Base-by-base conservation (phyloP, 805 yeast genomes). In the Barnettozyma pratensis region DNA sequence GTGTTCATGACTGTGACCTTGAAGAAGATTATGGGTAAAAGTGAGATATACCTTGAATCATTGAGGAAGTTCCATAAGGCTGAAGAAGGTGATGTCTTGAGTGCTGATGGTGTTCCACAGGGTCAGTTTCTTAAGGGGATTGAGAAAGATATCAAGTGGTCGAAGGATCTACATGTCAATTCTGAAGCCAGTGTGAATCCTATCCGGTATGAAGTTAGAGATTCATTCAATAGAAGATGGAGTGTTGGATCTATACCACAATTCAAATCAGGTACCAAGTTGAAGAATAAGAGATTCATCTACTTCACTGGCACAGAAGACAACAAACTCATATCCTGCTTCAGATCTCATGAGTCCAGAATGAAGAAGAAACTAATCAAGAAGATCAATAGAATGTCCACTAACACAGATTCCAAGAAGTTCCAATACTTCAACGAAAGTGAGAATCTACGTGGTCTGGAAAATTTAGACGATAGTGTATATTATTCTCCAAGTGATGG, bases 401-500 rank as follows among this genome's bases (percentile, higher is more conserved):
- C 12, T 6, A 41, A 34, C 25, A 11, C 31, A 6, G 40, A 11
- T 6, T 12, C 25, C 46, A 43, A 45, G 25, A 14, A 37, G 34
- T 36, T 32, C 34, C 43, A 42, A 39, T 32, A 37, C 9, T 37
- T 31, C 6, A 43, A 39, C 8, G 47, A 37, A 10, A 44, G 45
- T 26, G 45, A 39, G n/a, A 26, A 5, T 39, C 37, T 41, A 19
- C 36, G 14, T n/a, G n/a, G n/a, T n/a, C n/a, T n/a, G 10, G 37
- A 34, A 26, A 34, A 27, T 35, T 4, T 41, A 5, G 34, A 41
- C 19, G 47, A 41, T n/a, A 51, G 44, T 7, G 49, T 49, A 6
- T 61, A 50, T 37, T 59, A 54, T 49, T 40, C 52, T 6, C 72
- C 81, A 1, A 79, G 80, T n/a, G 87, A 81, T 62, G 87, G 87